Conservation (phyloP, 2,329 filamentous ascomycete genomes). For the Cladosporium sp. region DNA sequence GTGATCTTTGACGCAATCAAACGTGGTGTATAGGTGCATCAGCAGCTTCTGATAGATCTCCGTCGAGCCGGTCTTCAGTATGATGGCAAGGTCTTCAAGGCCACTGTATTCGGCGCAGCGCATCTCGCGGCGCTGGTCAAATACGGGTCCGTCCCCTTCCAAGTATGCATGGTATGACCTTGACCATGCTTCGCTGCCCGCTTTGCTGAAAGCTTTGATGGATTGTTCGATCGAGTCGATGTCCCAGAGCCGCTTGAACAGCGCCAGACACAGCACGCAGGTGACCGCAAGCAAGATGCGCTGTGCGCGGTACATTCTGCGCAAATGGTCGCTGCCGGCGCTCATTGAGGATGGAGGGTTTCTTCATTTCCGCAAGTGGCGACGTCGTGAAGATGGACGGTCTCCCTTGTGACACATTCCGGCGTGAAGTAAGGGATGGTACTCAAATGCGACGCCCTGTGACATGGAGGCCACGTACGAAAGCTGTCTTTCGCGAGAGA, state of each 20-base stretch:
- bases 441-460: too few species aligned
- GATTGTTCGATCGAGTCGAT: not conserved
- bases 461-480: too few species aligned
- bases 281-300: constrained; percentile 8
- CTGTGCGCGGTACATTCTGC: constrained; percentile 12
- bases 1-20: constrained; percentile 45
- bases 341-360: too few species aligned
- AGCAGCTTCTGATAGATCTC: constrained; percentile 51
- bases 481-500: too few species aligned
- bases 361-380: too few species aligned
- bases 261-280: constrained; percentile 12
- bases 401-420: too few species aligned
- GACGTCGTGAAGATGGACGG: too few species aligned
- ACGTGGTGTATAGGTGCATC: constrained; percentile 49
- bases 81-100: constrained; percentile 45
- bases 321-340: not conserved
- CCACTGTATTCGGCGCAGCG: not conserved
- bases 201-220: not conserved
- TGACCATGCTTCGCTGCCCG: not conserved
- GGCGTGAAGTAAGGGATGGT: too few species aligned
- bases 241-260: constrained; percentile 11
- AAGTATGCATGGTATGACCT: not conserved
- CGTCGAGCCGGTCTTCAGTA: constrained; percentile 54
- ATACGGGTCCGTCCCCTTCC: too few species aligned
- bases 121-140: not conserved